Evolutionary conservation across 495 filamentous ascomycete genomes (phyloP).

Genomic region (Amphirosellinia nigrospora): DNA sequence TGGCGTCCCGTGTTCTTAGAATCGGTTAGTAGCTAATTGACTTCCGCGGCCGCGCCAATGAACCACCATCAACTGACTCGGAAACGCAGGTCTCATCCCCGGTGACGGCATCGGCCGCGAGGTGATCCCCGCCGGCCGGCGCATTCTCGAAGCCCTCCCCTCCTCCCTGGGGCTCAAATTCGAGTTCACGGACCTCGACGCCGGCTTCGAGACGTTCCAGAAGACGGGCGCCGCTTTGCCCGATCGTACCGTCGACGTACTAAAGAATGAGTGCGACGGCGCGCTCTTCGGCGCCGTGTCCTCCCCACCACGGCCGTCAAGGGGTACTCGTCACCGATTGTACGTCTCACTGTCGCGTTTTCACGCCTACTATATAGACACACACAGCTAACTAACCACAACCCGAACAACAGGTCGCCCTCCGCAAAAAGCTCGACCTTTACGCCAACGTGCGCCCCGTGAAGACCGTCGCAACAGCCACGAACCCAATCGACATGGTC

Average conservation of each 20-base stretch:
- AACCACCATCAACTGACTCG: slow-evolving; percentile 15
- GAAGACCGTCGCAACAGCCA: slow-evolving; percentile 71
- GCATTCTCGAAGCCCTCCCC: slow-evolving; percentile 87
- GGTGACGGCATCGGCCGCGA: slow-evolving; percentile 98
- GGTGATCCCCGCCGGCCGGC: slow-evolving; percentile 94
- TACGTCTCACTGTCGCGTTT: neutral
- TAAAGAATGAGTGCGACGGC: slow-evolving; percentile 90
- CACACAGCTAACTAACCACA: neutral
- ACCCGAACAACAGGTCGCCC: slow-evolving; percentile 61
- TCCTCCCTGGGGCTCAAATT: slow-evolving; percentile 84
- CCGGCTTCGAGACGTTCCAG: slow-evolving; percentile 93
- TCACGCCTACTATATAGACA: neutral
- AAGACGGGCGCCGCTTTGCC: slow-evolving; percentile 84
- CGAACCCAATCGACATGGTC: slow-evolving; percentile 86
- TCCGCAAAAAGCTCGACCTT: slow-evolving; percentile 92
- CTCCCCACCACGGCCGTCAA: slow-evolving; percentile 88
- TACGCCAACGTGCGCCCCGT: slow-evolving; percentile 98
- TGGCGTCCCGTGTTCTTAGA: slow-evolving; percentile 63
- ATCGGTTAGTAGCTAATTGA: slow-evolving; percentile 56
- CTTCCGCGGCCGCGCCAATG: too few species aligned
- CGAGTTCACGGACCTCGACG: slow-evolving; percentile 89
- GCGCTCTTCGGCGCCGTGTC: slow-evolving; percentile 96
- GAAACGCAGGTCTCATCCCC: slow-evolving; percentile 80
- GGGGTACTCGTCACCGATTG: slow-evolving; percentile 97
- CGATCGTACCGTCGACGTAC: slow-evolving; percentile 82